These are phyloP conservation scores for Haplosporangium sp. DNA, from an alignment of 371 early-diverging fungal genomes.

Conservation along the genomic window DNA sequence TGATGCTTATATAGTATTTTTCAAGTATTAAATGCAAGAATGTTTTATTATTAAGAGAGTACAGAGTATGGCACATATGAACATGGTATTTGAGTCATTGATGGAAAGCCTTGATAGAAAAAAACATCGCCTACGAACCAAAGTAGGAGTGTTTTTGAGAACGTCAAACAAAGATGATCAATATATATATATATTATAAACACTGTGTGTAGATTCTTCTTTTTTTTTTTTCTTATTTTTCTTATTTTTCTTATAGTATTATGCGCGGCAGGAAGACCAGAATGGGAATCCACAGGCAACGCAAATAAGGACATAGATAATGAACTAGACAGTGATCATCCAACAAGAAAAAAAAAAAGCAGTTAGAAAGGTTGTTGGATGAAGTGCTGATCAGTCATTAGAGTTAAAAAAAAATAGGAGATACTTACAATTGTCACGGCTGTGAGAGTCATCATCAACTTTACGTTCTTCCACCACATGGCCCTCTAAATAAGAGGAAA, in stretches of 20 bases:
- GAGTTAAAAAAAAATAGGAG: too few relatives aligned
- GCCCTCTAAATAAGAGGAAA: constrained; percentile 60
- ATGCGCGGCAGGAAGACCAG: constrained; percentile 35
- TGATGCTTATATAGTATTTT: constrained; percentile 1
- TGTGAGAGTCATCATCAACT: constrained; percentile 79
- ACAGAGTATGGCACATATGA: too few relatives aligned
- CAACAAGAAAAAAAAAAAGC: background rate
- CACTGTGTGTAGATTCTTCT: background rate
- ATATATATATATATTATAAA: background rate
- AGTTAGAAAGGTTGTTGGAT: background rate
- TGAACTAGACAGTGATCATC: constrained; percentile 58
- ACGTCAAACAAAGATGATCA: too few relatives aligned
- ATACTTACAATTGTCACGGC: constrained; percentile 75
- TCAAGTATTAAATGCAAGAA: constrained; percentile 4
- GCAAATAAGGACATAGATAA: constrained; percentile 74
- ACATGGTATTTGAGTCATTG: too few relatives aligned
- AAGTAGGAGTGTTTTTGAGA: too few relatives aligned
- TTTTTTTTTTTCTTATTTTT: too few relatives aligned
- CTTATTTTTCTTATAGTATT: background rate
- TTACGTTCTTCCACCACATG: constrained; percentile 96
- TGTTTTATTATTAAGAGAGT: background rate
- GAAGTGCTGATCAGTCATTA: too few relatives aligned
- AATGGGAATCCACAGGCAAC: constrained; percentile 83
- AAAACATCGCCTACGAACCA: too few relatives aligned
- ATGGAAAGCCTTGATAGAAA: background rate